phyloP scores from a whole-genome alignment of 2,329 filamentous ascomycete species.

The Botrytis hyacinthi region DNA sequence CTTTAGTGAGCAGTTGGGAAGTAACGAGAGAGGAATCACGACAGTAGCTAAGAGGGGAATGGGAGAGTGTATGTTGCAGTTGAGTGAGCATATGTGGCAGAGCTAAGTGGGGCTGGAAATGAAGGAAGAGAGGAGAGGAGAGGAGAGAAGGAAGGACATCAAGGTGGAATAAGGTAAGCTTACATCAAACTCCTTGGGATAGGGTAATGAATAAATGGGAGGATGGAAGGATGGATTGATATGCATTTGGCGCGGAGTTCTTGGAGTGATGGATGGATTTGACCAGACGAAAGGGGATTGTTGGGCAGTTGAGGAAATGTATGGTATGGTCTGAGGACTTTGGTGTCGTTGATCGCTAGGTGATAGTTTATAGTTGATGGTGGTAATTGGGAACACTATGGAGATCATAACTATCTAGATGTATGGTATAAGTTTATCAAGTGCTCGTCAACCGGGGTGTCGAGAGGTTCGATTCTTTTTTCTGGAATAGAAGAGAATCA shows the following conservation, averaged over 20 bases:
- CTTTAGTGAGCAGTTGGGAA: constrained; percentile 65
- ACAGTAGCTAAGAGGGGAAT: constrained; percentile 66
- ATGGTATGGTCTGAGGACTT: neutral
- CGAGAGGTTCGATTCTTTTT: neutral
- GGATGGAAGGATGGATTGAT: neutral
- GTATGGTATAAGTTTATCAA: neutral
- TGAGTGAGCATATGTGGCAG: constrained; percentile 74
- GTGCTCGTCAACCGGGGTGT: neutral
- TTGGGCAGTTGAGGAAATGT: neutral
- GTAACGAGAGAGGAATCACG: constrained; percentile 65
- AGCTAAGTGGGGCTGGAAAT: constrained; percentile 25
- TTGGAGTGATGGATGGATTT: neutral
- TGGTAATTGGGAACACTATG: neutral
- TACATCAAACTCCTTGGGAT: neutral
- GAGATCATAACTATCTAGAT: neutral
- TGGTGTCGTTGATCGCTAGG: neutral
- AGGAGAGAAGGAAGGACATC: neutral
- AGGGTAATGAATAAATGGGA: neutral
- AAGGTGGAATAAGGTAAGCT: neutral
- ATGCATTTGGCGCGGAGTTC: constrained; percentile 14
- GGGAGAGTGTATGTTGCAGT: constrained; percentile 65
- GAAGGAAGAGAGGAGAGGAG: too few relatives aligned
- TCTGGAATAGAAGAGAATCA: neutral
- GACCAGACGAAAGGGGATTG: neutral
- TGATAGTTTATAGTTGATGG: neutral